These are phyloP conservation scores for Pinus albicaulis DNA, from an alignment of 75 land plant species.

Conservation along the genomic window DNA sequence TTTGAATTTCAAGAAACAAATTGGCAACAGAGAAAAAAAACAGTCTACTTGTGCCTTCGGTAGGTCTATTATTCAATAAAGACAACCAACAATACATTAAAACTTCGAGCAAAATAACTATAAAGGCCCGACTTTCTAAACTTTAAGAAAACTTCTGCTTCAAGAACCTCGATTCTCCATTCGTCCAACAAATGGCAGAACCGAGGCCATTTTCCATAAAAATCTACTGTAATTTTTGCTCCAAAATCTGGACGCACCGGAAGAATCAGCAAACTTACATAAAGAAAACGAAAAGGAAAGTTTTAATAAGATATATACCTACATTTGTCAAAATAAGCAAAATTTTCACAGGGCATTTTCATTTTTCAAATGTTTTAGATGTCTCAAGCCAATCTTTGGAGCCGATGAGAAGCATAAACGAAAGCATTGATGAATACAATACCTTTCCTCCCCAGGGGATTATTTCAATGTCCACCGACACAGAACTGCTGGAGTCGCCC, in stretches of 20 bases:
- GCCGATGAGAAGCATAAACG: too few relatives aligned
- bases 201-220: background rate
- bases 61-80: too few relatives aligned
- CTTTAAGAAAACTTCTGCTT: too few relatives aligned
- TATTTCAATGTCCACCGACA: constrained; percentile 54
- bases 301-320: background rate
- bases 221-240: background rate
- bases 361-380: background rate
- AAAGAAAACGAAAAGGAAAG: background rate
- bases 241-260: background rate
- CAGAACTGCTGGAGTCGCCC: constrained; percentile 55
- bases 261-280: background rate
- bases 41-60: too few relatives aligned
- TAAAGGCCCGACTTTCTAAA: too few relatives aligned
- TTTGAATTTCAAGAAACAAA: too few relatives aligned
- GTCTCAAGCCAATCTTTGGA: too few relatives aligned
- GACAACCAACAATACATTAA: too few relatives aligned
- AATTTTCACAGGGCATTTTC: background rate
- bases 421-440: background rate
- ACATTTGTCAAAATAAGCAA: background rate
- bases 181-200: too few relatives aligned
- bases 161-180: background rate
- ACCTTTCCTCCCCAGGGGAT: constrained; percentile 72
- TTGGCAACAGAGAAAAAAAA: too few relatives aligned
- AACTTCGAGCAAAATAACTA: too few relatives aligned